These are phyloP conservation scores for Plenodomus biglobosus DNA, from an alignment of 2,329 filamentous ascomycete genomes.

Conservation along the genomic window DNA sequence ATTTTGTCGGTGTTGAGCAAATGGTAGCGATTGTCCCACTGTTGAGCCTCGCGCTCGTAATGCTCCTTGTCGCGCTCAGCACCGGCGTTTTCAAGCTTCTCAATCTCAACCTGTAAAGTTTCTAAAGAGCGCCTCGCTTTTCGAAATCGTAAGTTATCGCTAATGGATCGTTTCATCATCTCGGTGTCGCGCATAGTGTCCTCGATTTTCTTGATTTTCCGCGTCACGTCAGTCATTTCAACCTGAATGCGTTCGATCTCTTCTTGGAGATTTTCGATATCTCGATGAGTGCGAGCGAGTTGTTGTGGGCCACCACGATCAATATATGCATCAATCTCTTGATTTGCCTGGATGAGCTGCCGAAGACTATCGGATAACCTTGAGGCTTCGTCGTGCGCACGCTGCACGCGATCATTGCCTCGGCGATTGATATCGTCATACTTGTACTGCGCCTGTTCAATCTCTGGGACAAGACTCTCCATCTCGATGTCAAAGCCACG, in stretches of 20 bases:
- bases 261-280: conserved; percentile 68
- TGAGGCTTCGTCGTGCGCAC: conserved; percentile 69
- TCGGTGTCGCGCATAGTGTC: conserved; percentile 77
- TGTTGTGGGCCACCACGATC: conserved; percentile 72
- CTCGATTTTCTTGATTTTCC: conserved; percentile 74
- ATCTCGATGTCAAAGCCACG: conserved; percentile 71
- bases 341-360: conserved; percentile 73
- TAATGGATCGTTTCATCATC: conserved; percentile 80
- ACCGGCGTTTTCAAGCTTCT: conserved; percentile 73
- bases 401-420: conserved; percentile 71
- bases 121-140: conserved; percentile 71
- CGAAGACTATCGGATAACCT: conserved; percentile 72
- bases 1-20: conserved; percentile 71
- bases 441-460: conserved; percentile 72
- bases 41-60: conserved; percentile 68
- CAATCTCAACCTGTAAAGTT: conserved; percentile 68
- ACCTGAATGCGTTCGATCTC: conserved; percentile 66
- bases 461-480: conserved; percentile 71
- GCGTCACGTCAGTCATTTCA: conserved; percentile 67
- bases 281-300: conserved; percentile 67
- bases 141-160: conserved; percentile 85
- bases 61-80: conserved; percentile 79
- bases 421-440: conserved; percentile 75
- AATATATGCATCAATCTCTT: conserved; percentile 78
- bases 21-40: conserved; percentile 68